Conservation (phyloP, 1,284 basidiomycete species). For the Apiotrichum sp. region DNA sequence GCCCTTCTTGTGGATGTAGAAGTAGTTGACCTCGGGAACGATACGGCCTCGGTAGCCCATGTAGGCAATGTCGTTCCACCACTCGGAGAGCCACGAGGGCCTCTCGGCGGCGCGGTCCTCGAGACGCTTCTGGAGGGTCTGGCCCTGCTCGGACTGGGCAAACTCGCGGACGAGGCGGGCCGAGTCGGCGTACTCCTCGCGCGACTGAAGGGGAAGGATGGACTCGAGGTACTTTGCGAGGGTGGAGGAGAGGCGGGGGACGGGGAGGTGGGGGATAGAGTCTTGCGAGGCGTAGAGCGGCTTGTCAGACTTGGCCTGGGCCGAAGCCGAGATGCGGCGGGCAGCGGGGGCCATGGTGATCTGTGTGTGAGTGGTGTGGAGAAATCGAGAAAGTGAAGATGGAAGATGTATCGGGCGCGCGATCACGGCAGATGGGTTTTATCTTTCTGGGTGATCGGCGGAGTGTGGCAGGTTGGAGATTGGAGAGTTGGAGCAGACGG, state of each 20-base stretch:
- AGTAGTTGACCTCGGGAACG: constrained; percentile 92
- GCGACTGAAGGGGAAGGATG: constrained; percentile 66
- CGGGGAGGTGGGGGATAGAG: constrained; percentile 73
- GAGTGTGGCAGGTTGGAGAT: too few species aligned
- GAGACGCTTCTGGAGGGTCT: constrained; percentile 73
- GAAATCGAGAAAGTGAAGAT: constrained; percentile 49
- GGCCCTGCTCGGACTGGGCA: constrained; percentile 61
- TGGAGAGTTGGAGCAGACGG: too few species aligned
- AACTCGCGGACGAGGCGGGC: constrained; percentile 63
- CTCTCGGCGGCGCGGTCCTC: constrained; percentile 59
- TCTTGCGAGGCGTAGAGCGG: constrained; percentile 75
- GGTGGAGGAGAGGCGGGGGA: constrained; percentile 74
- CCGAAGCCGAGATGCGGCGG: constrained; percentile 8
- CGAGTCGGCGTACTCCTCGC: constrained; percentile 59
- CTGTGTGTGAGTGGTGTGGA: constrained; percentile 14
- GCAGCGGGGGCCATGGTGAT: constrained; percentile 10
- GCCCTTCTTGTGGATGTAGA: constrained; percentile 80
- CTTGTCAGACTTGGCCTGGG: constrained; percentile 14
- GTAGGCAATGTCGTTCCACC: constrained; percentile 92
- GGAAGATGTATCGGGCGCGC: background rate
- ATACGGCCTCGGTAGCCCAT: constrained; percentile 63
- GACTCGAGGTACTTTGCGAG: constrained; percentile 79
- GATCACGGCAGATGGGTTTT: too few species aligned
- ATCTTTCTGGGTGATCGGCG: too few species aligned
- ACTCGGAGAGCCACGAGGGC: constrained; percentile 85